Base-by-base conservation (phyloP, 805 yeast species). In the Wickerhamiella dianesei region DNA sequence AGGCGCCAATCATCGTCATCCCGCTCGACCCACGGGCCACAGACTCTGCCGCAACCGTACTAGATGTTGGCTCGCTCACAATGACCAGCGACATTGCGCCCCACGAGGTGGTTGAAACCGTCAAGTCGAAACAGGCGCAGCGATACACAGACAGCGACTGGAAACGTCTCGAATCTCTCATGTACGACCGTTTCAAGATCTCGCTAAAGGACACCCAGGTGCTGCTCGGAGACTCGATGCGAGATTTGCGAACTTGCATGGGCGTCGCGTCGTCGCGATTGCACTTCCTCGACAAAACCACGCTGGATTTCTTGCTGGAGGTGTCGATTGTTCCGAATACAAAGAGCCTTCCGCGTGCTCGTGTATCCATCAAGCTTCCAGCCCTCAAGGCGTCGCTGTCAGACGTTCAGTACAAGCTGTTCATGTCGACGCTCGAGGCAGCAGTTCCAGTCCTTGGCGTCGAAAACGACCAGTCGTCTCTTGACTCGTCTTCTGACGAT, bases 61-160 rank as follows among this genome's bases (percentile, higher is more conserved):
- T 92, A 46, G 97, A 92, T 70, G 96, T 96, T 5, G 99, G 99
- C 59, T 96, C 89, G 62, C 80, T 94, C 20, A 79, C 86, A 53
- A 77, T 92, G 14, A 65, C 70, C 1, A 84, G 95, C 59, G 92
- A 88, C 56, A 71, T 89, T 3, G 61, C 56, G 2, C 52, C 57
- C 42, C 77, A 76, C 53, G 72, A 74, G 3, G 76, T 75, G 41
- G 73, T 87, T 21, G 78, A 79, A 44, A 79, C 78, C 48, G 75
- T 87, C 41, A 84, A 79, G 57, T 56, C 60, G 29, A 69, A 77
- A 21, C 76, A 83, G 58, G 66, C 72, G n/a, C 62, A 64, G 20
- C 66, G 65, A 50, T 81, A 80, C 58, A 66, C 74, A 1, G 71
- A 66, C 2, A 76, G 73, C 2, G 96, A 89, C 56, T 89, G 94